Conservation (phyloP, 192 early-diverging fungal genomes). For the Diversispora eburnea region DNA sequence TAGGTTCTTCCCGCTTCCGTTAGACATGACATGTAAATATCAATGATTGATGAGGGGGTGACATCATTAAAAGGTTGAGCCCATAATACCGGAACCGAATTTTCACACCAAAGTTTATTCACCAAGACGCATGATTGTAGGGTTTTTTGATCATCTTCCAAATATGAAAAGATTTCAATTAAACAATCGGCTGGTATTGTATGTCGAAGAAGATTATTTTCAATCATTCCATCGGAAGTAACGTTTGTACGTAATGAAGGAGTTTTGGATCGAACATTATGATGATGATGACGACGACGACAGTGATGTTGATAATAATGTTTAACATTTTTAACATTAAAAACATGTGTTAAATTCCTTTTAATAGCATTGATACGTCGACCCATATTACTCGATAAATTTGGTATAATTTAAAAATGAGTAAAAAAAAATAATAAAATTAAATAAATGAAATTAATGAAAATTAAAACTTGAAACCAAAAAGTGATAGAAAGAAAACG, state of each 20-base stretch:
- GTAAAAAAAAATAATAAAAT: background rate
- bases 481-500: too few species aligned
- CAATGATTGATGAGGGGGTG: background rate
- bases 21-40: slow-evolving; percentile 13
- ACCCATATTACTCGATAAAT: background rate
- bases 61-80: slow-evolving; percentile 12
- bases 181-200: background rate
- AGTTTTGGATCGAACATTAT: background rate
- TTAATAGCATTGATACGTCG: slow-evolving; percentile 11
- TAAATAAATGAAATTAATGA: too few species aligned
- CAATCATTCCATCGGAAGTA: too few species aligned
- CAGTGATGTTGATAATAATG: background rate
- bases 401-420: background rate
- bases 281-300: background rate
- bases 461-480: too few species aligned
- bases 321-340: background rate
- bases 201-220: background rate
- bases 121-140: slow-evolving; percentile 22
- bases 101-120: slow-evolving; percentile 10
- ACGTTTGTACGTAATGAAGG: too few species aligned
- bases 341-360: background rate
- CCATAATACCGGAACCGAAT: slow-evolving; percentile 22
- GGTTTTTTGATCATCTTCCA: slow-evolving; percentile 14
- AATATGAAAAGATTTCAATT: slow-evolving; percentile 12
- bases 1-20: background rate